These are phyloP conservation scores for Protea cynaroides DNA, from an alignment of 164 flowering plant genomes.

Conservation along the genomic window DNA sequence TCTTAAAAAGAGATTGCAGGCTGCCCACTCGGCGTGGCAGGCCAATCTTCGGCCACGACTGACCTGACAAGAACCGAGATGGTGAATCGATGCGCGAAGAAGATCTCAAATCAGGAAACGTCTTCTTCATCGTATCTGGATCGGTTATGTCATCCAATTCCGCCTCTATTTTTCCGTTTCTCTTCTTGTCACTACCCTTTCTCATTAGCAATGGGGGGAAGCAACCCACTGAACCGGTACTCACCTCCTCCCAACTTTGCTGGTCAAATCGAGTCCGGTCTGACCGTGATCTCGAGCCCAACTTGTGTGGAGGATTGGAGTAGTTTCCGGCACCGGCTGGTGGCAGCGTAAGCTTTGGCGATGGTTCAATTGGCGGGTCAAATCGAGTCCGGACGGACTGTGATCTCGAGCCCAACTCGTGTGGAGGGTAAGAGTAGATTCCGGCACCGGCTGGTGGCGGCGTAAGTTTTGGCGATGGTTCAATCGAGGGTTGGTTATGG, in stretches of 20 bases:
- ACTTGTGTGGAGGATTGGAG: constrained; percentile 18
- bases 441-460: constrained; percentile 43
- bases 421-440: constrained; percentile 17
- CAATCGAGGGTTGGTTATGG: constrained; percentile 3
- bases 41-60: constrained; percentile 33
- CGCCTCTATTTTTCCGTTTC: constrained; percentile 9
- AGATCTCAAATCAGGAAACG: constrained; percentile 24
- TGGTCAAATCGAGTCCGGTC: no score
- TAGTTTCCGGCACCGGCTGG: constrained; percentile 20
- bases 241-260: constrained; percentile 11
- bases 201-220: constrained; percentile 26
- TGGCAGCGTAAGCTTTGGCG: constrained; percentile 36
- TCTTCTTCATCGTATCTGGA: constrained; percentile 33
- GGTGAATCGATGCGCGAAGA: neutral
- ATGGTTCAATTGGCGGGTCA: constrained; percentile 7
- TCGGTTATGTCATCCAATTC: constrained; percentile 22
- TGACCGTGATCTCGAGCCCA: constrained; percentile 5
- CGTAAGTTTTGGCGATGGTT: constrained; percentile 20
- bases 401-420: constrained; percentile 23
- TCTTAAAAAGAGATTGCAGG: constrained; percentile 42
- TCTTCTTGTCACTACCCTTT: constrained; percentile 19
- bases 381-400: constrained; percentile 29
- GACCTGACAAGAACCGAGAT: constrained; percentile 3
- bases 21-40: constrained; percentile 53
- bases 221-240: constrained; percentile 27